These are phyloP conservation scores for Leucogyrophana mollusca DNA, from an alignment of 768 basidiomycete species.

Conservation along the genomic window DNA sequence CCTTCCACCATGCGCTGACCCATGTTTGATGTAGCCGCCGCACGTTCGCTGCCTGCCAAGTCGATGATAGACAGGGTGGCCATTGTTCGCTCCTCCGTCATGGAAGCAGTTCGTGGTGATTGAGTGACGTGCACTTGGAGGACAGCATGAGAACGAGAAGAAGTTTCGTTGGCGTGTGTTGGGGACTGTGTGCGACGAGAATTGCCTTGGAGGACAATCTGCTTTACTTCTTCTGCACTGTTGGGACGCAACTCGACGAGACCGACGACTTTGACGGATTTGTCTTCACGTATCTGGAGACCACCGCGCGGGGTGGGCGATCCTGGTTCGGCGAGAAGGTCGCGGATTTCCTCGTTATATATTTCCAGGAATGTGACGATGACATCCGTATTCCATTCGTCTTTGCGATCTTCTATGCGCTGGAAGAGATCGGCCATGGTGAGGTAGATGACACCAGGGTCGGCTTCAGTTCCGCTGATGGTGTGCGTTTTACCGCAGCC, in stretches of 20 bases:
- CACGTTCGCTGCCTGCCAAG: slow-evolving; percentile 95
- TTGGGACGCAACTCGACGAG: slow-evolving; percentile 79
- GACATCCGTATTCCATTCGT: slow-evolving; percentile 84
- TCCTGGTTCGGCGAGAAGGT: slow-evolving; percentile 82
- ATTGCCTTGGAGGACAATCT: slow-evolving; percentile 90
- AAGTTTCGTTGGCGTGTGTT: slow-evolving; percentile 95
- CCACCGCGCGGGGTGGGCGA: slow-evolving; percentile 69
- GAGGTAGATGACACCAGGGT: slow-evolving; percentile 88
- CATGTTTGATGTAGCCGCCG: slow-evolving; percentile 95
- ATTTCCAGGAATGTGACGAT: slow-evolving; percentile 97
- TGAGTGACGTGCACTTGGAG: slow-evolving; percentile 93
- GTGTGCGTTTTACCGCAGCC: slow-evolving; percentile 99
- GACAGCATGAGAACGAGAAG: slow-evolving; percentile 96
- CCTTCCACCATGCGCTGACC: slow-evolving; percentile 98
- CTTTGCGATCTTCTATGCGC: slow-evolving; percentile 82
- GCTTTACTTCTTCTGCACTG: slow-evolving; percentile 90
- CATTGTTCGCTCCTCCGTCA: slow-evolving; percentile 80
- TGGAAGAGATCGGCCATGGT: slow-evolving; percentile 93
- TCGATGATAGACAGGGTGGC: slow-evolving; percentile 98
- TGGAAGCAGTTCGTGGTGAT: slow-evolving; percentile 78
- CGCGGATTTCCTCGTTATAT: slow-evolving; percentile 98
- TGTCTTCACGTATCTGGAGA: slow-evolving; percentile 92
- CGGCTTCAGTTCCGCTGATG: slow-evolving; percentile 85
- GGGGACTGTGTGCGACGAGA: slow-evolving; percentile 86
- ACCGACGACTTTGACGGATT: slow-evolving; percentile 85